Conservation (phyloP, 139 green algal genomes). For the Coccomyxa sp. region DNA sequence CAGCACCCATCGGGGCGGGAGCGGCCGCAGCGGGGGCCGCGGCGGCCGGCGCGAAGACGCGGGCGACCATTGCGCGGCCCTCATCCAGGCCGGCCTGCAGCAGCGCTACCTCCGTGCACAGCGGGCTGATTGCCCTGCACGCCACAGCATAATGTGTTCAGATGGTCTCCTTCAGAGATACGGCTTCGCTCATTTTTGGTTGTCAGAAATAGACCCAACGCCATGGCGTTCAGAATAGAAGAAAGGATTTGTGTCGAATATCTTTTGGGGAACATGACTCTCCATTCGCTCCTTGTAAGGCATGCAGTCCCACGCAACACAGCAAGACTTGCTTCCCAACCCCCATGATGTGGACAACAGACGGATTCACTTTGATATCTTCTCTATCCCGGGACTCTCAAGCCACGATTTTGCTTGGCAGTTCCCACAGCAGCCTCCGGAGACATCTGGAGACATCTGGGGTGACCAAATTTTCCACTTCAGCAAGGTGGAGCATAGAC, state of each 20-base stretch:
- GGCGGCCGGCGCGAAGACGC: not conserved
- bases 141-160: slow-evolving; percentile 19
- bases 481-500: too few relatives aligned
- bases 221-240: not conserved
- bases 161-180: not conserved
- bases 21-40: too few relatives aligned
- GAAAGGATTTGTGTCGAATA: not conserved
- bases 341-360: too few relatives aligned
- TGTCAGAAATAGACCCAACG: slow-evolving; percentile 17
- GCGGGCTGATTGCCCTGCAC: slow-evolving; percentile 34
- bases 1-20: not conserved
- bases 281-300: not conserved
- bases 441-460: too few relatives aligned
- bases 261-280: not conserved
- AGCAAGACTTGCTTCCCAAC: not conserved
- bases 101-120: slow-evolving; percentile 47
- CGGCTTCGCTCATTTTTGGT: slow-evolving; percentile 18
- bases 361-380: too few relatives aligned
- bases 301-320: slow-evolving; percentile 1
- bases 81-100: slow-evolving; percentile 48
- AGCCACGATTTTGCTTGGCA: too few relatives aligned
- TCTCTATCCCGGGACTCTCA: too few relatives aligned
- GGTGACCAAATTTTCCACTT: too few relatives aligned
- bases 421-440: too few relatives aligned
- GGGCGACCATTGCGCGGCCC: slow-evolving; percentile 25